Conservation (phyloP, 2,329 filamentous ascomycete genomes). For the Aspergillus ochraceus region DNA sequence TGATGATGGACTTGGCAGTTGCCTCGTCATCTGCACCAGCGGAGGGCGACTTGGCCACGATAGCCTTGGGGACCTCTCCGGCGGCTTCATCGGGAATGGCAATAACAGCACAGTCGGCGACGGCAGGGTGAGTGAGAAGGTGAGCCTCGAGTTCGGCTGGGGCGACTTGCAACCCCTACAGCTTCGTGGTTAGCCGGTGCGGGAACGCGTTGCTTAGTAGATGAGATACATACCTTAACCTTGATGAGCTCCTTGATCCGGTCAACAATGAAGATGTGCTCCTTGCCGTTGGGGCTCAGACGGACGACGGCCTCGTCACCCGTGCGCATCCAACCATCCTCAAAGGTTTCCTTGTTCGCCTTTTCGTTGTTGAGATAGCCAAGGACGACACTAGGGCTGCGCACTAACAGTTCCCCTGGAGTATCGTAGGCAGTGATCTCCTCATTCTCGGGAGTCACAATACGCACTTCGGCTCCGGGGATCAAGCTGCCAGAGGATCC, state of each 20-base stretch:
- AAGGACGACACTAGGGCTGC: conserved; percentile 72
- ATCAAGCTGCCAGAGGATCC: conserved; percentile 72
- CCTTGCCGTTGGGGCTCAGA: conserved; percentile 63
- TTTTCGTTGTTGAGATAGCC: conserved; percentile 87
- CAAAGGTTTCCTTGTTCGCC: conserved; percentile 78
- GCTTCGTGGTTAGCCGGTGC: conserved; percentile 3
- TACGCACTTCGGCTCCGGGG: conserved; percentile 63
- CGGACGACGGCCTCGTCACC: conserved; percentile 79
- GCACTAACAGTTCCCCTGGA: conserved; percentile 78
- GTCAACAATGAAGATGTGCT: conserved; percentile 84
- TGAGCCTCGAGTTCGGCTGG: conserved; percentile 82
- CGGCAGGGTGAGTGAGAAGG: conserved; percentile 69
- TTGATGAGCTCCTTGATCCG: conserved; percentile 78
- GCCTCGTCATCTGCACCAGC: conserved; percentile 55
- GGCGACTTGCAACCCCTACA: conserved; percentile 75
- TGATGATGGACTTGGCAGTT: conserved; percentile 53
- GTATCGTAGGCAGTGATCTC: conserved; percentile 71
- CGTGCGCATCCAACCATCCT: conserved; percentile 77
- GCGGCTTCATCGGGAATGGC: conserved; percentile 65
- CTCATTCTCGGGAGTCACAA: conserved; percentile 66
- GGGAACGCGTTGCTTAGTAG: conserved; percentile 26
- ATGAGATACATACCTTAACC: conserved; percentile 61
- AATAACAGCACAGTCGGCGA: conserved; percentile 79
- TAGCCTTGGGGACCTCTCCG: conserved; percentile 64
- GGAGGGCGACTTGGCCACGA: conserved; percentile 59